Evolutionary conservation across 306 rosid species (phyloP).

Genomic region (Mimosa pudica): DNA sequence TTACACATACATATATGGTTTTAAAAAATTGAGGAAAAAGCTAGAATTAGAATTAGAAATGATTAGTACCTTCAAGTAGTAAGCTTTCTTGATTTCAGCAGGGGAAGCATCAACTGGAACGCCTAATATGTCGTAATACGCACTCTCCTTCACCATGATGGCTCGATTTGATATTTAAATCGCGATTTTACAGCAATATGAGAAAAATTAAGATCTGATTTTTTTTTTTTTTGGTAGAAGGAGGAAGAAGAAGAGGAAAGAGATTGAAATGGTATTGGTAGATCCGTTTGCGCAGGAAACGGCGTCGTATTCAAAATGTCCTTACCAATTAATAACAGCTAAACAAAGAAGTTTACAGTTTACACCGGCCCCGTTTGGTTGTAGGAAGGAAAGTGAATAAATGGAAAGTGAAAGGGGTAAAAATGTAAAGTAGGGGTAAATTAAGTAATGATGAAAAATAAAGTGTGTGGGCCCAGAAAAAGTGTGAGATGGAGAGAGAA

Average conservation of each 20-base stretch:
- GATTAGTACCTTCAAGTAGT: slow-evolving; percentile 70
- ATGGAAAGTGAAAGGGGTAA: no score
- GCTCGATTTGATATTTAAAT: slow-evolving; percentile 32
- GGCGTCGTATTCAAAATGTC: slow-evolving; percentile 29
- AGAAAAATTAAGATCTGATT: not conserved
- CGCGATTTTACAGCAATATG: slow-evolving; percentile 38
- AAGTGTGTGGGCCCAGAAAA: no score
- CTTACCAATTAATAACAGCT: no score
- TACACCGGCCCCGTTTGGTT: no score
- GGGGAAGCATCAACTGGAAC: slow-evolving; percentile 73
- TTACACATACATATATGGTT: not conserved
- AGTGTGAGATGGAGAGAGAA: no score
- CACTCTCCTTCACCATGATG: slow-evolving; percentile 88
- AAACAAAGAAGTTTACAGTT: no score
- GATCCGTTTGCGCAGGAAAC: slow-evolving; percentile 31
- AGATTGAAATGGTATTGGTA: not conserved
- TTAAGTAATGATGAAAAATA: no score
- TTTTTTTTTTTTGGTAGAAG: not conserved
- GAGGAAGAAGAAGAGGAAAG: not conserved
- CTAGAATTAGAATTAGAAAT: no score
- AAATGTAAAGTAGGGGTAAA: no score
- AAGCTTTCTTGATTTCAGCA: slow-evolving; percentile 85
- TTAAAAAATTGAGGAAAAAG: no score
- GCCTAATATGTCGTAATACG: slow-evolving; percentile 75
- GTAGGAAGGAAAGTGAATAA: no score